Base-by-base conservation (phyloP, 1,139 yeast species). In the Saccharomyces uvarum region DNA sequence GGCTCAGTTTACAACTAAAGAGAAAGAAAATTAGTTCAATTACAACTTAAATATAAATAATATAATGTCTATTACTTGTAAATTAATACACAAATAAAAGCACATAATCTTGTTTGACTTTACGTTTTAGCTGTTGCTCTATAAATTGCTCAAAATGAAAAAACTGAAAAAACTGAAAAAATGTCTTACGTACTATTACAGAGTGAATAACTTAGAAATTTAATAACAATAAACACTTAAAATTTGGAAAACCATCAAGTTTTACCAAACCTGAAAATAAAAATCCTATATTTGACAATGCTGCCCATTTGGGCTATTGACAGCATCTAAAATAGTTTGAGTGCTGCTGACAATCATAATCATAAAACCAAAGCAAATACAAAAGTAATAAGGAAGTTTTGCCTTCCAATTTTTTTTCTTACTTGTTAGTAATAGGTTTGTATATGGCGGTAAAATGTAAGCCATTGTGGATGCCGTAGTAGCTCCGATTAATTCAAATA, bases 391-490 rank as follows among this genome's bases (percentile, higher is more conserved):
- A 0, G 91, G 86, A 1, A 83, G 53, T 52, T 76, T 77, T 47
- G 80, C 75, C 48, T 64, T 60, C 47, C 65, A 61, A 31, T 76
- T 68, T 58, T 81, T 82, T 16, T 73, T 69, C 53, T 77, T 77
- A 62, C 79, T 77, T 0, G 88, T 79, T 60, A 90, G 76, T 59
- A 84, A 82, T 57, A 88, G 70, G 64, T 79, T 87, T 64, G 97
- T 90, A 69, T 85, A 69, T 4, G 97, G 97, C 0, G 98, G 98
- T 11, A 91, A 74, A 21, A 91, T 88, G 65, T 88, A 91, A 0
- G 98, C 97, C 87, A 91, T 85, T 41, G 88, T 75, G 13, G 96
- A 88, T 0, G 97, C 98, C 0, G 96, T 86, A 0, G 96, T 86
- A 0, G 97, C 93, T 1, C 98, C 98, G 32, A 89, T 90, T 6